phyloP scores from a whole-genome alignment of 805 yeast genomes.

The Wickerhamomyces bovis region DNA sequence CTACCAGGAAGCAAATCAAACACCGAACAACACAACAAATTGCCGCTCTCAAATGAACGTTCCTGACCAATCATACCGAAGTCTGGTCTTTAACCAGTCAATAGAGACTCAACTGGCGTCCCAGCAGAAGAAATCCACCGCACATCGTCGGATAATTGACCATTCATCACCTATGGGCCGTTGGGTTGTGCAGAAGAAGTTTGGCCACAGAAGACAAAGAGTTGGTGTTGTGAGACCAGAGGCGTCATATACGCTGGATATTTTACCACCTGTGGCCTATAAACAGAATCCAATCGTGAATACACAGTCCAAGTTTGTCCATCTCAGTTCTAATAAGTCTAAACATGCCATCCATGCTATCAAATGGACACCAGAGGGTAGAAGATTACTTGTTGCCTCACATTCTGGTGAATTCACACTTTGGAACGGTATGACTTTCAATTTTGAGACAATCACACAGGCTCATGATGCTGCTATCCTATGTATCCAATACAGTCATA shows the following conservation, averaged over 20 bases:
- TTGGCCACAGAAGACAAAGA: slow-evolving; percentile 33
- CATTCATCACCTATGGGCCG: slow-evolving; percentile 71
- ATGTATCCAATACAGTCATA: slow-evolving; percentile 73
- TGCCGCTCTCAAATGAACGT: not conserved
- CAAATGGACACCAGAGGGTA: slow-evolving; percentile 96
- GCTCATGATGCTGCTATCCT: slow-evolving; percentile 93
- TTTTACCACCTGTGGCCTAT: slow-evolving; percentile 64
- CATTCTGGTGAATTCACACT: slow-evolving; percentile 93
- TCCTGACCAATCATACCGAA: not conserved
- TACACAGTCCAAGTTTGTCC: slow-evolving; percentile 76
- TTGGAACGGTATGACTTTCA: slow-evolving; percentile 94
- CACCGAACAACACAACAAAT: not conserved
- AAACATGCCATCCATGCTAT: slow-evolving; percentile 85
- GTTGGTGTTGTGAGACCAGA: slow-evolving; percentile 61
- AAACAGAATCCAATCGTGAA: slow-evolving; percentile 49
- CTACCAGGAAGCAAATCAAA: not conserved
- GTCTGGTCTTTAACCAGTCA: slow-evolving; percentile 17
- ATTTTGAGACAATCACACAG: slow-evolving; percentile 96
- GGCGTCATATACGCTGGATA: slow-evolving; percentile 53
- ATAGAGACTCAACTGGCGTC: slow-evolving; percentile 25
- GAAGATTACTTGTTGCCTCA: slow-evolving; percentile 82
- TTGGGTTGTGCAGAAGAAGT: slow-evolving; percentile 46
- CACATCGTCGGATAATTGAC: slow-evolving; percentile 67
- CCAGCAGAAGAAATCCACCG: slow-evolving; percentile 42
- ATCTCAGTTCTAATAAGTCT: slow-evolving; percentile 84